Evolutionary conservation across 1,284 basidiomycete species (phyloP).

Genomic region (Coniferiporia weirii): DNA sequence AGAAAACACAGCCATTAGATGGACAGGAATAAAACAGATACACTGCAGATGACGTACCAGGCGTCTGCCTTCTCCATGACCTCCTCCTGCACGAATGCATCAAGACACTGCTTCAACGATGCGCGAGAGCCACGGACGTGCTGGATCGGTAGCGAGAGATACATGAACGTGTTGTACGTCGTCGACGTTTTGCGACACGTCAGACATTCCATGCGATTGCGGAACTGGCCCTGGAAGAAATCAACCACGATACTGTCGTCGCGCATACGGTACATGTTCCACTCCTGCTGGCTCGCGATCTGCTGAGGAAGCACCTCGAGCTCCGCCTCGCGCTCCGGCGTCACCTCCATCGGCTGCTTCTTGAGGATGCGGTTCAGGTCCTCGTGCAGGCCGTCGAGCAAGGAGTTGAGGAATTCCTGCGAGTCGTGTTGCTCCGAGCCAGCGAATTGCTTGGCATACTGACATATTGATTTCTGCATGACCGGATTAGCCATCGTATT

Average conservation of each 20-base stretch:
- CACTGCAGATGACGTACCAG: slow-evolving; percentile 58
- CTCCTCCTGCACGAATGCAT: slow-evolving; percentile 89
- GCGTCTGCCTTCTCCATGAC: slow-evolving; percentile 91
- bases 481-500: neutral
- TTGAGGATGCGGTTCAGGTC: slow-evolving; percentile 87
- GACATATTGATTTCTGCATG: slow-evolving; percentile 73
- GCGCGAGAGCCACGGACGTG: slow-evolving; percentile 57
- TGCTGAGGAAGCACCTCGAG: slow-evolving; percentile 84
- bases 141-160: slow-evolving; percentile 89
- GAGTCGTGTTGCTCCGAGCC: slow-evolving; percentile 96
- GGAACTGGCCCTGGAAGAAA: slow-evolving; percentile 96
- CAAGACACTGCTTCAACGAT: slow-evolving; percentile 77
- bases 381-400: slow-evolving; percentile 94
- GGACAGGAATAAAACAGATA: slow-evolving; percentile 8
- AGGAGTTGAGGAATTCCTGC: slow-evolving; percentile 93
- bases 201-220: slow-evolving; percentile 85
- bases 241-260: slow-evolving; percentile 96
- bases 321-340: slow-evolving; percentile 84
- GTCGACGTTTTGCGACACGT: slow-evolving; percentile 96
- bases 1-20: neutral
- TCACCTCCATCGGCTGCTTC: slow-evolving; percentile 68
- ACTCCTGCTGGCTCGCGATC: slow-evolving; percentile 90
- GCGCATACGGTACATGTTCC: slow-evolving; percentile 85
- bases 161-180: slow-evolving; percentile 97
- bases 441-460: slow-evolving; percentile 82